A percentile compares a stretch with the other conserved stretches of the same genome.
These are phyloP conservation scores for Fusarium pseudograminearum DNA, from an alignment of 2,329 filamentous ascomycete genomes.

Conservation along the genomic window DNA sequence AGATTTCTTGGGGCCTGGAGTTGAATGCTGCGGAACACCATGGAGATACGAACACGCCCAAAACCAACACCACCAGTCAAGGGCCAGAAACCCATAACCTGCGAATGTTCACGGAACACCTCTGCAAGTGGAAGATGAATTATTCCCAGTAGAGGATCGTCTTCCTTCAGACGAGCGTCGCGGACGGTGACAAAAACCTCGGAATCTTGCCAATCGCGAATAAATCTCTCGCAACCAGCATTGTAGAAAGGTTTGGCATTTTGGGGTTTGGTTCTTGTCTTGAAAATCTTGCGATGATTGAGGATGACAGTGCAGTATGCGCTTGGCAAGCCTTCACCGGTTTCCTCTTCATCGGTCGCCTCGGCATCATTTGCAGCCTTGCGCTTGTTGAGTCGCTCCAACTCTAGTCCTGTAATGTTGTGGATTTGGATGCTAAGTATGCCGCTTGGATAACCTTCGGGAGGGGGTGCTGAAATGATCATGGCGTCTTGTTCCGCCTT, in stretches of 20 bases:
- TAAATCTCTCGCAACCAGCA: slow-evolving; percentile 78
- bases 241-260: slow-evolving; percentile 85
- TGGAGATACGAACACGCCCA: slow-evolving; percentile 74
- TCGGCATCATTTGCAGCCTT: slow-evolving; percentile 60
- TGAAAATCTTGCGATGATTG: slow-evolving; percentile 77
- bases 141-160: slow-evolving; percentile 76
- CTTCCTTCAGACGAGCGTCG: slow-evolving; percentile 75
- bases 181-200: slow-evolving; percentile 77
- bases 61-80: slow-evolving; percentile 79
- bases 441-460: slow-evolving; percentile 71
- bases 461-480: slow-evolving; percentile 75
- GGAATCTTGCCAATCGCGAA: slow-evolving; percentile 74
- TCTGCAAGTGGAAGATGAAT: slow-evolving; percentile 74
- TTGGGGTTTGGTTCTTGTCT: slow-evolving; percentile 80
- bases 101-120: slow-evolving; percentile 71
- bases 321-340: slow-evolving; percentile 74
- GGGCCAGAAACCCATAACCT: slow-evolving; percentile 74
- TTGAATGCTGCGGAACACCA: slow-evolving; percentile 79
- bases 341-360: slow-evolving; percentile 67
- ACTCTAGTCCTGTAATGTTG: slow-evolving; percentile 76
- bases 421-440: slow-evolving; percentile 78
- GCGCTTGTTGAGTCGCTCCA: slow-evolving; percentile 69
- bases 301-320: slow-evolving; percentile 79
- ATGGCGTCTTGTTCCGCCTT: slow-evolving; percentile 71
- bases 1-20: slow-evolving; percentile 69